Base-by-base conservation (phyloP, 208 protist genomes). In the Jaenimonas drosophilae region DNA sequence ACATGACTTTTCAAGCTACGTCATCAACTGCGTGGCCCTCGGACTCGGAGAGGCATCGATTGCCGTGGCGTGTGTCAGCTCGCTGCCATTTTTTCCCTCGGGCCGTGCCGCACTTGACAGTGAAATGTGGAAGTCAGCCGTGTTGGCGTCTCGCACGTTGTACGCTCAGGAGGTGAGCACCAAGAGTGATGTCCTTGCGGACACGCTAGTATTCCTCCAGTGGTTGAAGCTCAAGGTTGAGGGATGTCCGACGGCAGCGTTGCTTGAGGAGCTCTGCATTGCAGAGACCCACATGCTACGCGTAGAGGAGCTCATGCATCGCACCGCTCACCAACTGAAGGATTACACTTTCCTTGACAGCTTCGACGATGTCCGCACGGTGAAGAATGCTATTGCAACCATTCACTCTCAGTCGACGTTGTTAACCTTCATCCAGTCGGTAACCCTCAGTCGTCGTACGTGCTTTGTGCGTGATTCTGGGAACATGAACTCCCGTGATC, bases 331-430 rank as follows among this genome's bases (percentile, higher is more conserved):
- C 48, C 81, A 91, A 54, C 52, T 94, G 1, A 72, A 67, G 23
- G 83, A 94, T 67, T 94, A 94, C 59, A 60, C 62, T 37, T 89
- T 89, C 33, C 38, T 94, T 38, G 76, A 89, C 41, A 61, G 64
- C 38, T 50, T 88, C 37, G 59, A 70, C 36, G 54, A 58, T 24
- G 27, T 54, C 5, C 41, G 45, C 14, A 52, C 40, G 19, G 38
- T 87, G 30, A 56, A 69, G 25, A 49, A 49, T 14, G 49, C 80
- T 2, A 26, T 30, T 25, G 44, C 46, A 26, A 71, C 49, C 31
- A 49, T 90, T 39, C 60, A 61, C 38, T 59, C 59, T 4, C 73
- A 88, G 42, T 55, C 71, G 38, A 72, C 79, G 5, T 64, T 83
- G n/a, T 61, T 94, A 32, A 60, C 72, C n/a, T 72, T 91, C 31